phyloP scores from a whole-genome alignment of 2,329 filamentous ascomycete species.

The Corniculantispora saksenae region DNA sequence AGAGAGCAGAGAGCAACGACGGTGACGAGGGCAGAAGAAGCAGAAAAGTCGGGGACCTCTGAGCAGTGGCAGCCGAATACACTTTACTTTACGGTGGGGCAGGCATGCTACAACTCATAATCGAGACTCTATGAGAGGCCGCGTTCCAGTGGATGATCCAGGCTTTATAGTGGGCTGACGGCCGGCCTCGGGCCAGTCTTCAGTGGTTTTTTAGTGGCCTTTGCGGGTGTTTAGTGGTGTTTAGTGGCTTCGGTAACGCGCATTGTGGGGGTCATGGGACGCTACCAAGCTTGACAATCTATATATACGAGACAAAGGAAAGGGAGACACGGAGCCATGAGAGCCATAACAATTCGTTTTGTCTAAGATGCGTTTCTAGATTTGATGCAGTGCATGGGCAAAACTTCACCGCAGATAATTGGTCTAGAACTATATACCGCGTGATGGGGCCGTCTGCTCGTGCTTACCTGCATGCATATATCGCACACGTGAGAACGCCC shows the following conservation, averaged over 20 bases:
- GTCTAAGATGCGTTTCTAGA: no score
- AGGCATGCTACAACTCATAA: slow-evolving; percentile 10
- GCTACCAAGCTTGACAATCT: not conserved
- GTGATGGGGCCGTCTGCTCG: slow-evolving; percentile 1
- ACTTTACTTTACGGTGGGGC: slow-evolving; percentile 18
- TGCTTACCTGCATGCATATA: slow-evolving; percentile 5
- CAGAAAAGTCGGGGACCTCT: not conserved
- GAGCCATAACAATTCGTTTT: no score
- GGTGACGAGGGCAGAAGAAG: not conserved
- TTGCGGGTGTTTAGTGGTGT: no score
- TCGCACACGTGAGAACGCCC: slow-evolving; percentile 9
- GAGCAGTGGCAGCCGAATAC: not conserved
- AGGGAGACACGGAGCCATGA: not conserved
- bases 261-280: not conserved
- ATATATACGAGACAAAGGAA: not conserved
- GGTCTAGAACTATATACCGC: not conserved
- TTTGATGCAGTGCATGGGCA: no score
- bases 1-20: not conserved
- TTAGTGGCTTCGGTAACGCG: not conserved
- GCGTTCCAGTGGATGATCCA: not conserved
- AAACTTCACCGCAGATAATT: no score
- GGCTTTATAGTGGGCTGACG: not conserved
- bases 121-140: slow-evolving; percentile 10
- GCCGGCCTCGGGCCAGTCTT: not conserved
- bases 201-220: no score